Conservation (phyloP, 306 rosid genomes). For the Quercus glauca region DNA sequence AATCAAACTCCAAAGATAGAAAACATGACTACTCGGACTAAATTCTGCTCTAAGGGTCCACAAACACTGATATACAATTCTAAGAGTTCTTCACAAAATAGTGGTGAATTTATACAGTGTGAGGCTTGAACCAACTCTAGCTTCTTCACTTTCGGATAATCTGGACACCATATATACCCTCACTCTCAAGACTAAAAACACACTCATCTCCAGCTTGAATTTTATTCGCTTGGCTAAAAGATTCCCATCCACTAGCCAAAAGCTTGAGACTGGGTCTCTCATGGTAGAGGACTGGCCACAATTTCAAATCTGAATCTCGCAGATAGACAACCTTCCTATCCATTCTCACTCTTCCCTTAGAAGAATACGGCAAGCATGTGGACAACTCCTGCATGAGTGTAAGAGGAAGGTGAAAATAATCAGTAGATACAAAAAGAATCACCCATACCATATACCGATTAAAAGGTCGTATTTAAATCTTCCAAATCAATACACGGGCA, state of each 20-base stretch:
- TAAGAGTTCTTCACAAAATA: neutral
- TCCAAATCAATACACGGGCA: too few relatives aligned
- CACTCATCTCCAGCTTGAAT: slow-evolving; percentile 47
- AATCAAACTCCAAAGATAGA: too few relatives aligned
- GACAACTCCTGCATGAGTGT: slow-evolving; percentile 45
- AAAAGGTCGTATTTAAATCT: too few relatives aligned
- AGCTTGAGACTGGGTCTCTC: neutral
- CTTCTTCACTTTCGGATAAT: slow-evolving; percentile 16
- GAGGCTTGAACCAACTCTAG: slow-evolving; percentile 1
- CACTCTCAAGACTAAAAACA: slow-evolving; percentile 29
- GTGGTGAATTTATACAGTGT: neutral
- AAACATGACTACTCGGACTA: too few relatives aligned
- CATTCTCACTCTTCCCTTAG: neutral
- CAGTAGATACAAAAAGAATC: neutral
- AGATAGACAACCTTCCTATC: slow-evolving; percentile 36
- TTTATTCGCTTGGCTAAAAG: slow-evolving; percentile 39
- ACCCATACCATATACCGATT: neutral
- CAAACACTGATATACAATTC: neutral
- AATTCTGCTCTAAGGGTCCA: too few relatives aligned
- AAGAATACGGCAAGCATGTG: slow-evolving; percentile 17
- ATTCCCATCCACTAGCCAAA: slow-evolving; percentile 53
- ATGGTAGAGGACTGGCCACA: slow-evolving; percentile 59
- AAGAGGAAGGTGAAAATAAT: neutral
- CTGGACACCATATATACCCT: slow-evolving; percentile 22
- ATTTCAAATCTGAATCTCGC: slow-evolving; percentile 32